These are phyloP conservation scores for Globisporangium canariense DNA, from an alignment of 352 stramenopile species.

Conservation along the genomic window DNA sequence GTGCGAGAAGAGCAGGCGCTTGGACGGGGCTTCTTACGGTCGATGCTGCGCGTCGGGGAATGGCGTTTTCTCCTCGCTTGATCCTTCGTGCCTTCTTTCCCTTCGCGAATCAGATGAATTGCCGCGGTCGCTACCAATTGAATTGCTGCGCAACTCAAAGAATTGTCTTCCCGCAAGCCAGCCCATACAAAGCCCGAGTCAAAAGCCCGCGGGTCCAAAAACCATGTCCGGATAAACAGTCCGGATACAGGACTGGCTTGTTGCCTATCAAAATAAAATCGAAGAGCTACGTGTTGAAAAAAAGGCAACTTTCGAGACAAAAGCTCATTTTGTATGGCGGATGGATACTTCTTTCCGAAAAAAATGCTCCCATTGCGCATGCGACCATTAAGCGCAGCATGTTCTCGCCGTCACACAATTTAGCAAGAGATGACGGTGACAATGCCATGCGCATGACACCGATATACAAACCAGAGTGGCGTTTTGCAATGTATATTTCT, in stretches of 20 bases:
- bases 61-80: slow-evolving; percentile 10
- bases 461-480: background rate
- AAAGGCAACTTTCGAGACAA: slow-evolving; percentile 4
- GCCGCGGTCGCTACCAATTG: background rate
- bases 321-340: background rate
- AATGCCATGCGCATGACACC: too few relatives aligned
- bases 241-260: slow-evolving; percentile 20
- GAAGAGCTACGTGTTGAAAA: background rate
- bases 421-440: background rate
- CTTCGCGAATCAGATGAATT: slow-evolving; percentile 14
- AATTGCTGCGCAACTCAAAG: slow-evolving; percentile 8
- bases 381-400: background rate
- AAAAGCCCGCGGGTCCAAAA: slow-evolving; percentile 1
- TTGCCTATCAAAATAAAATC: slow-evolving; percentile 17
- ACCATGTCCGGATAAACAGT: slow-evolving; percentile 14
- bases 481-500: too few relatives aligned
- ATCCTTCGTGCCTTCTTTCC: slow-evolving; percentile 3
- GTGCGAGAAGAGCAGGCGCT: background rate
- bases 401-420: background rate
- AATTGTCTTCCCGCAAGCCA: slow-evolving; percentile 2
- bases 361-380: background rate
- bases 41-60: slow-evolving; percentile 10
- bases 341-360: background rate
- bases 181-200: slow-evolving; percentile 18
- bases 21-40: background rate